A percentile compares a stretch with the other conserved stretches of the same genome.
These are phyloP conservation scores for Camelina sativa DNA, from an alignment of 345 rosid genomes.

Conservation along the genomic window DNA sequence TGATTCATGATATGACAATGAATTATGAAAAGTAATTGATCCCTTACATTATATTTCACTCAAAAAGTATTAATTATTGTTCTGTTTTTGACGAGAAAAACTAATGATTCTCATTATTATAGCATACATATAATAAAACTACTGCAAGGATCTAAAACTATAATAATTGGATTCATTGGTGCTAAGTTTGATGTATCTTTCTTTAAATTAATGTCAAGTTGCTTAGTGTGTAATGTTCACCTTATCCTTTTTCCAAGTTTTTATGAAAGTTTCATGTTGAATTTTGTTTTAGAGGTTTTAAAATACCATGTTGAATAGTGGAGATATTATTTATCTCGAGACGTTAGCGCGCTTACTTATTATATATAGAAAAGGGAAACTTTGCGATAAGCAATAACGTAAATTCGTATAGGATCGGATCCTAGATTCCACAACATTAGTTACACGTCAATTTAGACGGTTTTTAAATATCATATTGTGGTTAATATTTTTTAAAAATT, in stretches of 20 bases:
- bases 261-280: conserved; percentile 6
- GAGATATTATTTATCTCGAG: conserved; percentile 17
- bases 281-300: conserved; percentile 2
- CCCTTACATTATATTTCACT: not conserved
- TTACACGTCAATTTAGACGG: conserved; percentile 32
- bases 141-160: not conserved
- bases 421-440: conserved; percentile 25
- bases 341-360: not conserved
- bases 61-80: not conserved
- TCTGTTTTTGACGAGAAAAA: too few relatives aligned
- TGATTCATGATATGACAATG: not conserved
- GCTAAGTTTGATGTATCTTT: not conserved
- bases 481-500: not conserved
- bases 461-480: not conserved
- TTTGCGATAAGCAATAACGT: conserved; percentile 29
- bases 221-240: not conserved
- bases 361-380: conserved; percentile 24
- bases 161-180: not conserved
- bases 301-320: conserved; percentile 25
- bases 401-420: conserved; percentile 13
- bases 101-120: too few relatives aligned
- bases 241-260: conserved; percentile 6
- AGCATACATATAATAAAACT: conserved; percentile 1
- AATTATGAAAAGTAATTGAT: not conserved
- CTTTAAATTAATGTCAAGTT: not conserved